phyloP scores from a whole-genome alignment of 345 rosid genomes.

The Hibiscus trionum region DNA sequence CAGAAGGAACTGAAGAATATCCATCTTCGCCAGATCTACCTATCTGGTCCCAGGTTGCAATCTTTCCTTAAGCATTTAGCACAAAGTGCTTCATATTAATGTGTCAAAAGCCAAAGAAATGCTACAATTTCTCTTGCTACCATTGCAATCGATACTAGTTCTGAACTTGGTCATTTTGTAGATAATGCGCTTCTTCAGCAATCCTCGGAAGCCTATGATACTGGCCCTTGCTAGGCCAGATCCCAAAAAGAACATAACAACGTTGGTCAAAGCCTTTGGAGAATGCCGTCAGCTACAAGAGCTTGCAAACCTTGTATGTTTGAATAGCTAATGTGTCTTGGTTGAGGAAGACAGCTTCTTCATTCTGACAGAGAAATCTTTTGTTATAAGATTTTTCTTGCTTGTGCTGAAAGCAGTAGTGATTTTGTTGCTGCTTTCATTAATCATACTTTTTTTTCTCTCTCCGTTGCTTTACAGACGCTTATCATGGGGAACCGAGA shows the following conservation, averaged over 20 bases:
- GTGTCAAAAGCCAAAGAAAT: neutral
- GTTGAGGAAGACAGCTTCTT: slow-evolving; percentile 7
- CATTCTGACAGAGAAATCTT: neutral
- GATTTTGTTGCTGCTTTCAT: slow-evolving; percentile 12
- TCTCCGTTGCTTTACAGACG: slow-evolving; percentile 41
- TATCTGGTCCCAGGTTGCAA: slow-evolving; percentile 80
- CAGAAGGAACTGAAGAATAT: slow-evolving; percentile 83
- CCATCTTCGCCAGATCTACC: slow-evolving; percentile 82
- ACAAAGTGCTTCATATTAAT: neutral
- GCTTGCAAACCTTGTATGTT: slow-evolving; percentile 87
- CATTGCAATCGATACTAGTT: slow-evolving; percentile 8
- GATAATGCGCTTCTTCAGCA: slow-evolving; percentile 96
- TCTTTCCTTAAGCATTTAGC: slow-evolving; percentile 1
- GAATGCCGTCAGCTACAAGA: slow-evolving; percentile 95
- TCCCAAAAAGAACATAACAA: slow-evolving; percentile 95
- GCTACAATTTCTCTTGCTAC: neutral
- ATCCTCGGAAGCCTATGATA: slow-evolving; percentile 93
- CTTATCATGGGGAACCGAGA: slow-evolving; percentile 98
- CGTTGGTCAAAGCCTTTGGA: slow-evolving; percentile 96
- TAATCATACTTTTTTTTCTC: slow-evolving; percentile 11
- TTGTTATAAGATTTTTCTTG: neutral
- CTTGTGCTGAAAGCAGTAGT: slow-evolving; percentile 4
- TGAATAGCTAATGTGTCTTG: slow-evolving; percentile 4
- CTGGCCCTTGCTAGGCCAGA: slow-evolving; percentile 99
- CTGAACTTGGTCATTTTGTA: slow-evolving; percentile 32